These are phyloP conservation scores for Sporothrix humicola DNA, from an alignment of 2,329 filamentous ascomycete genomes.

Conservation along the genomic window DNA sequence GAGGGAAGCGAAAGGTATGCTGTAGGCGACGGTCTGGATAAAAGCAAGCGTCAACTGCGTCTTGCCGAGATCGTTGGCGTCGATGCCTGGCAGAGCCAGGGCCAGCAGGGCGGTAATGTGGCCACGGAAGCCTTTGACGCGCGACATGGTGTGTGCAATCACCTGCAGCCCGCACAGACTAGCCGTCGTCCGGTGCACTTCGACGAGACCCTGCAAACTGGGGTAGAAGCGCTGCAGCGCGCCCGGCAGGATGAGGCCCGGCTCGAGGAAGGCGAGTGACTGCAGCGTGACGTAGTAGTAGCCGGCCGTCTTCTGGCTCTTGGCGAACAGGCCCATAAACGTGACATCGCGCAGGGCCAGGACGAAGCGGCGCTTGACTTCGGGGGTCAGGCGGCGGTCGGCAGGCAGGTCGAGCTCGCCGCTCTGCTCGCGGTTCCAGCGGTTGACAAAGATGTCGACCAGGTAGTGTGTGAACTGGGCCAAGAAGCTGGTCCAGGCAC, in stretches of 20 bases:
- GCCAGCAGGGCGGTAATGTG: slow-evolving; percentile 95
- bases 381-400: slow-evolving; percentile 77
- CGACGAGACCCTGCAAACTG: slow-evolving; percentile 92
- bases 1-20: slow-evolving; percentile 88
- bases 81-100: slow-evolving; percentile 89
- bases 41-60: slow-evolving; percentile 93
- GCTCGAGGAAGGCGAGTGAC: slow-evolving; percentile 87
- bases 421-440: slow-evolving; percentile 94
- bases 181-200: slow-evolving; percentile 94
- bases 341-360: slow-evolving; percentile 87
- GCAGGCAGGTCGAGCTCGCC: slow-evolving; percentile 86
- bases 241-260: slow-evolving; percentile 87
- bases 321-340: slow-evolving; percentile 98
- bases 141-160: slow-evolving; percentile 87
- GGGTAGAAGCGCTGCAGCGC: slow-evolving; percentile 96
- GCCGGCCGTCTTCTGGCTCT: slow-evolving; percentile 88
- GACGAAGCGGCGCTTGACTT: slow-evolving; percentile 88
- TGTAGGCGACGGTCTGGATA: slow-evolving; percentile 94
- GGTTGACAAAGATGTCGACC: slow-evolving; percentile 93
- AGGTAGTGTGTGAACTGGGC: slow-evolving; percentile 91
- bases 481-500: slow-evolving; percentile 86
- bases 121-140: slow-evolving; percentile 93
- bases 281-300: slow-evolving; percentile 92
- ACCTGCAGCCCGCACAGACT: slow-evolving; percentile 91
- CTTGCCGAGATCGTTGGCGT: slow-evolving; percentile 97